Base-by-base conservation (phyloP, 148 eudicot genomes). In the Spergularia bocconei region DNA sequence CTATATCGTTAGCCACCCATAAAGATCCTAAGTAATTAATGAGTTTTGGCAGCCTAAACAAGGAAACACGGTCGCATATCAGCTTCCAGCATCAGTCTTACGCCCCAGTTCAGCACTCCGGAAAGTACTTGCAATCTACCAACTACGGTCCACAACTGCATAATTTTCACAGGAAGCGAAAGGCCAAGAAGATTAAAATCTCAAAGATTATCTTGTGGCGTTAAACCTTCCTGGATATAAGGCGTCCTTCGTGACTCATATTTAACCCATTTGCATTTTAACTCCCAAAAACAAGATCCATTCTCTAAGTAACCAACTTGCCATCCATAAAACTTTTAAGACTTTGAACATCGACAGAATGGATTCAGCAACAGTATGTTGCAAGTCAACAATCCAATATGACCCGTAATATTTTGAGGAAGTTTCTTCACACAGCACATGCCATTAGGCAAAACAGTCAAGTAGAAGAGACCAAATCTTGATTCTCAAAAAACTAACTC, bases 1-100 rank as follows among this genome's bases (percentile, higher is more conserved):
- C 15, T 36, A 56, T 71, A 71, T 71, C 44, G 25, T 71, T 71
- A 58, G 75, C 50, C 47, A 64, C 48, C 68, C 4, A 16, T 38
- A 38, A 65, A 38, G 13, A 67, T 47, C 15, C 55, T n/a, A 19
- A 47, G 7, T 67, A 44, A 44, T 67, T 14, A 41, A 41, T 67
- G 54, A 67, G 54, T 10, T 67, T 44, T 47, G 23, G 15, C 70
- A 17, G 23, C 6, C 69, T 65, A 65, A 39, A 15, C 69, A 39
- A 65, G 69, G 69, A 65, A 65, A 39, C 69, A 33, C 17, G n/a
- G 21, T 12, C 2, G 7, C 13, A 9, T 66, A n/a, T n/a, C n/a
- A 13, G 36, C 44, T 29, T 13, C 47, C 17, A 17, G 6, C 11
- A 41, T 44, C 8, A 41, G 69, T 16, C 67, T 38, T 15, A 65